Evolutionary conservation across 352 stramenopile species (phyloP), one percentile per base, ranked within the genome.

Genomic region (Phytopythium delawarense): DNA sequence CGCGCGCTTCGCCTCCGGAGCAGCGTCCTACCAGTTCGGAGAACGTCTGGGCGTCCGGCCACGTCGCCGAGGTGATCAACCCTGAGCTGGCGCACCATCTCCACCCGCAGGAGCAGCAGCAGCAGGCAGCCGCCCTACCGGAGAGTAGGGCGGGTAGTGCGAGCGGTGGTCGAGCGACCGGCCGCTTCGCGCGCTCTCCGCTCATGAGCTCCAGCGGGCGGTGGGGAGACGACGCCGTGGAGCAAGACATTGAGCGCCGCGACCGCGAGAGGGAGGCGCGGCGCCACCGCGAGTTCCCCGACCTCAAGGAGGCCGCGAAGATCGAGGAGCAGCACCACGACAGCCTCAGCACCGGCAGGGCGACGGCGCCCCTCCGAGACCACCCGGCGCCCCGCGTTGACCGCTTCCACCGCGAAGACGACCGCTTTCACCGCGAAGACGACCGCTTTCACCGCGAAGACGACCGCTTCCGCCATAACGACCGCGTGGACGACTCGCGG

Each of bases 201-300:
- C 21, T 54, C 4, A 6, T 54, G 15, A 15, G 4, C 7, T 74
- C 23, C 51, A 76, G 72, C 6, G 80, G 81, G 1, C 78, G 80
- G 4, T 93, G 84, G 84, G 81, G 81, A 13, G 84, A 90, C 53
- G 84, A 93, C n/a, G 80, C 76, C 0, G 76, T 91, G 7, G 81
- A 91, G 53, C 65, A 87, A 21, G 81, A 92, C 59, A 79, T 89
- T 45, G 59, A 57, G 6, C 69, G 67, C 5, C 71, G 66, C 12
- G 70, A 76, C 28, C 59, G 71, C 25, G 46, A 66, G 28, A 66
- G 67, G 18, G 58, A 71, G 21, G 53, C 51, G 40, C 65, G 76
- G 40, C 64, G 66, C 13, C 59, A 79, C 7, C 63, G 56, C 7
- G 70, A 89, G 12, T 86, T 87, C 48, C 74, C 74, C 1, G 64